Evolutionary conservation across 495 filamentous ascomycete genomes (phyloP).

Genomic region (Evernia prunastri): DNA sequence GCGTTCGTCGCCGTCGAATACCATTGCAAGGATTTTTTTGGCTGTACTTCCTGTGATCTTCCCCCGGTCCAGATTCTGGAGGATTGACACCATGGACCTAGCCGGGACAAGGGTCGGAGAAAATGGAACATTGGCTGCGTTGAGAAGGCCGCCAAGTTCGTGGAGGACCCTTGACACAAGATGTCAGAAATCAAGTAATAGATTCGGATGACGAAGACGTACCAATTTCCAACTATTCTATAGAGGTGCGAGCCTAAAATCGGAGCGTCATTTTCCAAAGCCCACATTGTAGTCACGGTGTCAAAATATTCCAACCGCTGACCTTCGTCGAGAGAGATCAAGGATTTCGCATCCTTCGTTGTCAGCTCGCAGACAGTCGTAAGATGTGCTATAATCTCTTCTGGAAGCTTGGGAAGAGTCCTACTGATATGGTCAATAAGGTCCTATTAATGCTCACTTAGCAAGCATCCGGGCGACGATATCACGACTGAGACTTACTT

Average conservation of each 20-base stretch:
- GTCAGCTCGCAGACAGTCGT: conserved; percentile 55
- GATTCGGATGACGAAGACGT: neutral
- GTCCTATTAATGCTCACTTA: conserved; percentile 33
- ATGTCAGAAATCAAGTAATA: conserved; percentile 14
- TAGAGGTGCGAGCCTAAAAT: neutral
- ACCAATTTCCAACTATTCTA: conserved; percentile 31
- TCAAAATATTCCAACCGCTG: conserved; percentile 77
- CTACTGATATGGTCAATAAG: conserved; percentile 55
- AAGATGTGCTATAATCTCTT: conserved; percentile 57
- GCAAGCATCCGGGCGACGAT: neutral
- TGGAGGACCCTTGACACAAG: conserved; percentile 66
- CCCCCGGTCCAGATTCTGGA: conserved; percentile 54
- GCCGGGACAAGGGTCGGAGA: conserved; percentile 50
- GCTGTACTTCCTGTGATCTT: conserved; percentile 71
- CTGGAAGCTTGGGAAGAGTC: conserved; percentile 62
- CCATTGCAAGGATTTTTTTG: conserved; percentile 60
- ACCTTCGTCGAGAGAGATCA: conserved; percentile 72
- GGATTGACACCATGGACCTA: conserved; percentile 56
- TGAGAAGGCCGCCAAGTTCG: conserved; percentile 72
- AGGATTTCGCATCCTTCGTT: conserved; percentile 78
- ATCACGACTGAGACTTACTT: conserved; percentile 29
- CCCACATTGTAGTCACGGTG: conserved; percentile 41
- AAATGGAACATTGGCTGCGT: conserved; percentile 48
- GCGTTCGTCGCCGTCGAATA: conserved; percentile 51
- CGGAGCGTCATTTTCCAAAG: neutral